These are phyloP conservation scores for Barnettozyma vustinii DNA, from an alignment of 805 yeast species.

Conservation along the genomic window DNA sequence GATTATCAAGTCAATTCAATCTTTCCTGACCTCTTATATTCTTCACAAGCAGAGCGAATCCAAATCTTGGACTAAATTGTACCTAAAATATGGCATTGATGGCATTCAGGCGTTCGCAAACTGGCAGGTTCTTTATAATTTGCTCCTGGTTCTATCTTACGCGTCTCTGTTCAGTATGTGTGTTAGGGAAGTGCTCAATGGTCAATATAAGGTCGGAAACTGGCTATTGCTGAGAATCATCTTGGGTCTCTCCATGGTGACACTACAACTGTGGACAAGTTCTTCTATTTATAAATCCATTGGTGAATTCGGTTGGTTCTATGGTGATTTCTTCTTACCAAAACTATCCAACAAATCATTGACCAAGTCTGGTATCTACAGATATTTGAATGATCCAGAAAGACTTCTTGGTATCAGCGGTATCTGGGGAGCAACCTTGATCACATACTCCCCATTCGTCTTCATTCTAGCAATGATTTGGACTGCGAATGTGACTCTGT, in stretches of 20 bases:
- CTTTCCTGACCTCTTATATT: constrained; percentile 43
- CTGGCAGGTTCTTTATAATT: constrained; percentile 65
- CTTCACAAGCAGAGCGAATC: constrained; percentile 53
- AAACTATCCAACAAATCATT: constrained; percentile 43
- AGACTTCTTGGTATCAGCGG: constrained; percentile 74
- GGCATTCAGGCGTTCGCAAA: constrained; percentile 62
- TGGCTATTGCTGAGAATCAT: constrained; percentile 50
- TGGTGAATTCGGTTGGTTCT: constrained; percentile 87
- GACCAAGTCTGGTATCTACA: constrained; percentile 75
- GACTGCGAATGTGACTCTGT: constrained; percentile 59
- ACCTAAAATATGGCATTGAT: constrained; percentile 58
- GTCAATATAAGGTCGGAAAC: constrained; percentile 28
- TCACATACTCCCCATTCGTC: constrained; percentile 48
- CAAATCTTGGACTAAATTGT: constrained; percentile 60
- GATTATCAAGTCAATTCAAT: constrained; percentile 46
- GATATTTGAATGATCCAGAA: constrained; percentile 80
- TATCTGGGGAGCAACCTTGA: constrained; percentile 63
- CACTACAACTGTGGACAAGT: constrained; percentile 66
- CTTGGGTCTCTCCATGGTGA: constrained; percentile 48
- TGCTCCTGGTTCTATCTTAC: constrained; percentile 49
- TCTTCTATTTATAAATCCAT: constrained; percentile 61
- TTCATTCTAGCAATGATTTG: constrained; percentile 54
- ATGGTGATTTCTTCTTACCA: constrained; percentile 76
- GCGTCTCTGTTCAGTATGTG: constrained; percentile 41
- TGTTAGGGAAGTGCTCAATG: constrained; percentile 27